phyloP scores from a whole-genome alignment of 495 filamentous ascomycete genomes.

The Amphirosellinia nigrospora region DNA sequence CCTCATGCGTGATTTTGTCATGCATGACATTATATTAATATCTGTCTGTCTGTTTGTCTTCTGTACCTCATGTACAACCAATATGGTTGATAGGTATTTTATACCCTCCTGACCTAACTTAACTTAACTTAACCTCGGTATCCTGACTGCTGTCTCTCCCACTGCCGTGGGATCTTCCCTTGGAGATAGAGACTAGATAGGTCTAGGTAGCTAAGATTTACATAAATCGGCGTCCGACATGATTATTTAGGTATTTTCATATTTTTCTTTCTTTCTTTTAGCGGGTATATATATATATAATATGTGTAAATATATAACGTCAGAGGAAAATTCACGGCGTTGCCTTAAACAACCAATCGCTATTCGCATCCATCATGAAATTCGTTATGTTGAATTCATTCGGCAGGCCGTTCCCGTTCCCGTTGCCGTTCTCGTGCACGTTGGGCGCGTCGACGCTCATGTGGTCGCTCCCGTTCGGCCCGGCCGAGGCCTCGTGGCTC shows the following conservation, averaged over 20 bases:
- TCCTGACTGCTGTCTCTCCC: not conserved
- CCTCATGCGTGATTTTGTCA: not conserved
- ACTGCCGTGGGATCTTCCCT: not conserved
- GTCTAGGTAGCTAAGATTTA: not conserved
- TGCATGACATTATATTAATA: not conserved
- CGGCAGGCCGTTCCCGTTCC: slow-evolving; percentile 27
- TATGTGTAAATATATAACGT: not conserved
- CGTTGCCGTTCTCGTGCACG: slow-evolving; percentile 12
- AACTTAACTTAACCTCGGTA: not conserved
- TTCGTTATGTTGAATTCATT: slow-evolving; percentile 70
- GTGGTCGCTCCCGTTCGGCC: slow-evolving; percentile 32
- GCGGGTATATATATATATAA: not conserved
- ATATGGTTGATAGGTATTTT: too few relatives aligned
- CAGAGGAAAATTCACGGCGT: not conserved
- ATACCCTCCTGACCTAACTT: not conserved
- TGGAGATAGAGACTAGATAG: not conserved
- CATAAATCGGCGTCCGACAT: not conserved
- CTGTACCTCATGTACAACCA: not conserved
- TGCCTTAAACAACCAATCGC: slow-evolving; percentile 66
- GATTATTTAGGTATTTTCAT: too few relatives aligned
- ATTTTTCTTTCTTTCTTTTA: not conserved
- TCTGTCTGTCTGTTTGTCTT: not conserved
- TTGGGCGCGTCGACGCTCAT: slow-evolving; percentile 29
- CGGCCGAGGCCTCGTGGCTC: slow-evolving; percentile 42
- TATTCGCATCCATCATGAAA: slow-evolving; percentile 68